Evolutionary conservation across 2,329 filamentous ascomycete genomes (phyloP).

Genomic region (Lachnellula cervina): DNA sequence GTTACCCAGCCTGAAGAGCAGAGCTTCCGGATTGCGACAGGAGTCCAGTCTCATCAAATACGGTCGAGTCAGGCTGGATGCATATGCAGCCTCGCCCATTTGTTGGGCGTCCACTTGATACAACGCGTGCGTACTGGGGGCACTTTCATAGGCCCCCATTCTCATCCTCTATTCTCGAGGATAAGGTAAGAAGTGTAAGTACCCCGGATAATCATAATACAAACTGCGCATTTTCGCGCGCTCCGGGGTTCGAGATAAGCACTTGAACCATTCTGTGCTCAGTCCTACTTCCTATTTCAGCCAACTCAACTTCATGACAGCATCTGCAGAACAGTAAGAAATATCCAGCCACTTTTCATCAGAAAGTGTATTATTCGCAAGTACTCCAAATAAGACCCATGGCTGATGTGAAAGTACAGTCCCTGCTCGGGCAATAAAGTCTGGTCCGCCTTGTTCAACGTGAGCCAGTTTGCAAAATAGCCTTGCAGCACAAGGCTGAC

Average conservation of each 20-base stretch:
- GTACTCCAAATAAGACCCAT: too few species aligned
- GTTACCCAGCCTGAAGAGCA: too few species aligned
- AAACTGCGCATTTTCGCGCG: neutral
- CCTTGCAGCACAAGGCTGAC: neutral
- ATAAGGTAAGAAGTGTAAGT: too few species aligned
- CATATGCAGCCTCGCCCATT: neutral
- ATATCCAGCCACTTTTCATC: neutral
- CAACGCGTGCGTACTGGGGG: neutral
- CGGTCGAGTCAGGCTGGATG: neutral
- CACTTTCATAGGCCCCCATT: neutral
- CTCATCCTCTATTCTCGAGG: neutral
- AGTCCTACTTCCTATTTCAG: neutral
- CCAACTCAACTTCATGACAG: neutral
- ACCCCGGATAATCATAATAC: neutral
- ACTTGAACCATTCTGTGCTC: neutral
- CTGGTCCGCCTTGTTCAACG: neutral
- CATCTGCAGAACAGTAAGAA: neutral
- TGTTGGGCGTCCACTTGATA: neutral
- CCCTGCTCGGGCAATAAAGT: neutral
- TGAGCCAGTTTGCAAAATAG: neutral
- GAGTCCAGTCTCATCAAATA: neutral
- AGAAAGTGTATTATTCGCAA: too few species aligned
- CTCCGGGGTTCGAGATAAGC: neutral
- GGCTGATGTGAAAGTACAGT: neutral
- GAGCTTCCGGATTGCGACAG: too few species aligned